phyloP scores from a whole-genome alignment of 75 land plant species.

The Sequoia sempervirens region DNA sequence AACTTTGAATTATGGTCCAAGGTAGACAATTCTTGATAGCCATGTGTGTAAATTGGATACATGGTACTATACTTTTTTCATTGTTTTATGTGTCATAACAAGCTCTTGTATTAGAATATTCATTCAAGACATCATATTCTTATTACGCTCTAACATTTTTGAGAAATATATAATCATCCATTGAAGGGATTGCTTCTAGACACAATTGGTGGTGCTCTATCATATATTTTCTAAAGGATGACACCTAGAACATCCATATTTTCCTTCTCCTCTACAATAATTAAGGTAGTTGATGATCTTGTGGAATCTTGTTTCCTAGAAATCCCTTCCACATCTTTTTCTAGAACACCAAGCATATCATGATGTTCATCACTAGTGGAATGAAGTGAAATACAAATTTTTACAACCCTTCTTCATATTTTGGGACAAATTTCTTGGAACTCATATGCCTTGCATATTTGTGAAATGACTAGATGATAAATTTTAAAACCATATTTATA shows the following conservation, averaged over 20 bases:
- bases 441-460: slow-evolving; percentile 65
- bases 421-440: slow-evolving; percentile 78
- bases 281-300: too few species aligned
- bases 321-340: slow-evolving; percentile 11
- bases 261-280: too few species aligned
- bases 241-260: too few species aligned
- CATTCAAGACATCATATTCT: slow-evolving; percentile 85
- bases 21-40: too few species aligned
- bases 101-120: too few species aligned
- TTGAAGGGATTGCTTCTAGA: slow-evolving; percentile 73
- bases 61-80: too few species aligned
- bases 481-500: neutral
- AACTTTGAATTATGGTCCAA: too few species aligned
- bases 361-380: slow-evolving; percentile 79
- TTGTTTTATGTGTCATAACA: too few species aligned
- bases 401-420: slow-evolving; percentile 78
- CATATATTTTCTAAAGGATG: too few species aligned
- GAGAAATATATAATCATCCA: slow-evolving; percentile 82
- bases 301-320: too few species aligned
- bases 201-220: slow-evolving; percentile 78
- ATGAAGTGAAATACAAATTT: slow-evolving; percentile 76
- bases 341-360: slow-evolving; percentile 74
- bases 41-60: too few species aligned
- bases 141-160: slow-evolving; percentile 74
- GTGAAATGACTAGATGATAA: slow-evolving; percentile 51